A percentile compares a stretch with the other conserved stretches of the same genome.
Conservation (phyloP, 2,329 filamentous ascomycete species). For the Alternaria sp. region DNA sequence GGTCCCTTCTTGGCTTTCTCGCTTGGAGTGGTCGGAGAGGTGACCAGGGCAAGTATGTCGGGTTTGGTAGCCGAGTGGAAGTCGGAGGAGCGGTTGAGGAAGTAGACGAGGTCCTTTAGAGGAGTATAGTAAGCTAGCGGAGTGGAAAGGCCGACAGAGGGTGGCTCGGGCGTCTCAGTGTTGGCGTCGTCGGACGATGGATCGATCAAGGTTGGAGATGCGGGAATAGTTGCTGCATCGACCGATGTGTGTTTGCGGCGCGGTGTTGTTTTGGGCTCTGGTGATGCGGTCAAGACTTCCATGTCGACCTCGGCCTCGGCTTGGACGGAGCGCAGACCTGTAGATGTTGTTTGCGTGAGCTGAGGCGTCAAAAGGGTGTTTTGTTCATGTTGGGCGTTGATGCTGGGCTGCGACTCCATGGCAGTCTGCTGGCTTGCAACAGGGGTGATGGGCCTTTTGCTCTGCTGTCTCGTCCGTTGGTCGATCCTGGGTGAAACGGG, state of each 20-base stretch:
- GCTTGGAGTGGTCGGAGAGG: conserved; percentile 38
- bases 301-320: conserved; percentile 21
- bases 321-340: conserved; percentile 25
- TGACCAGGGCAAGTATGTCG: conserved; percentile 55
- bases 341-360: conserved; percentile 43
- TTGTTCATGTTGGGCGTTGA: conserved; percentile 20
- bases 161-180: conserved; percentile 15
- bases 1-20: conserved; percentile 51
- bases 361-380: conserved; percentile 46
- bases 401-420: conserved; percentile 28
- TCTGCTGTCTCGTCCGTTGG: conserved; percentile 18
- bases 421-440: conserved; percentile 35
- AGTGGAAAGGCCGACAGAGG: conserved; percentile 49
- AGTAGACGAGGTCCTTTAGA: conserved; percentile 47
- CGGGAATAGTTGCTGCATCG: conserved; percentile 13
- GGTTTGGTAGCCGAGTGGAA: conserved; percentile 45
- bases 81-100: conserved; percentile 49
- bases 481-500: conserved; percentile 4
- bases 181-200: conserved; percentile 18
- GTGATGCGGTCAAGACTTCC: background rate
- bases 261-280: conserved; percentile 1
- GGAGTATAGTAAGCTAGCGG: conserved; percentile 55
- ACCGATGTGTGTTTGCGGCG: conserved; percentile 2
- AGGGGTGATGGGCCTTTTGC: conserved; percentile 33
- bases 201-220: conserved; percentile 9